These are phyloP conservation scores for Eimeria tenella DNA, from an alignment of 169 alveolate genomes.

Conservation along the genomic window DNA sequence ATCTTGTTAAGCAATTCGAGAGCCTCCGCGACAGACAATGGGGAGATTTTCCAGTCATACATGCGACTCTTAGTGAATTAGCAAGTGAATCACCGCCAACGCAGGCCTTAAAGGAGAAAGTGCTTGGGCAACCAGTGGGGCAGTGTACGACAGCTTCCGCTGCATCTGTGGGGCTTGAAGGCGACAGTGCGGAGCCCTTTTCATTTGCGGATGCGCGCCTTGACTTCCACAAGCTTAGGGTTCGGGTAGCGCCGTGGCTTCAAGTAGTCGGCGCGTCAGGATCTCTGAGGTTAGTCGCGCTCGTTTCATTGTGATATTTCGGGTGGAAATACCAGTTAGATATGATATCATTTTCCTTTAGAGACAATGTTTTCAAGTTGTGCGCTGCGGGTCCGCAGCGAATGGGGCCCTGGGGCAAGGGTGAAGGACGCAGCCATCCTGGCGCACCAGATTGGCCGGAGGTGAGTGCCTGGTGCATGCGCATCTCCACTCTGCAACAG, in stretches of 20 bases:
- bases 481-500: background rate
- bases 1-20: constrained; percentile 11
- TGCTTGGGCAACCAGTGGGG: too few species aligned
- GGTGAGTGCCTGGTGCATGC: background rate
- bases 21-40: background rate
- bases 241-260: constrained; percentile 6
- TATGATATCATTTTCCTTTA: too few species aligned
- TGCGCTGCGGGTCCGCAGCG: background rate
- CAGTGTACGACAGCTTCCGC: too few species aligned
- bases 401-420: constrained; percentile 48
- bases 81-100: background rate
- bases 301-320: background rate
- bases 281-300: background rate
- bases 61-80: background rate
- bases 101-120: background rate
- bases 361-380: too few species aligned
- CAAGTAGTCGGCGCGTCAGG: constrained; percentile 40
- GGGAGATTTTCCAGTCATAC: background rate
- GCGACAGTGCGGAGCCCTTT: background rate
- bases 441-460: background rate
- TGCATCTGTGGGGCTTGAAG: background rate
- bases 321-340: too few species aligned
- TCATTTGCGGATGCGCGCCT: constrained; percentile 7
- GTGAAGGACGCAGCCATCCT: constrained; percentile 43
- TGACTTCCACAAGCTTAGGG: background rate